phyloP scores from a whole-genome alignment of 129 eudicot species.

The Escallonia herrerae region DNA sequence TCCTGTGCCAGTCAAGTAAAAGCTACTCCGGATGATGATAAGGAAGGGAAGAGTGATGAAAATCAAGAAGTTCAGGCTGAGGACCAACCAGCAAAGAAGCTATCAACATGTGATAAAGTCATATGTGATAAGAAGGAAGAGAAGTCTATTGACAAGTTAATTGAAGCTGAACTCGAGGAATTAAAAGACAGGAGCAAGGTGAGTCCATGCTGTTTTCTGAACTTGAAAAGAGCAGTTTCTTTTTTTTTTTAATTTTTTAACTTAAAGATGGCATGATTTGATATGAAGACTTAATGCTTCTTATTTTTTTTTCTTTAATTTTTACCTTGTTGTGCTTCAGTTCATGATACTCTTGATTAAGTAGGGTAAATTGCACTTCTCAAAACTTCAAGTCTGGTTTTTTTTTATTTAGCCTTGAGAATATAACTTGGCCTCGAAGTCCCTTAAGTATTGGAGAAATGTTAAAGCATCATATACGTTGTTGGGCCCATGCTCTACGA shows the following conservation, averaged over 20 bases:
- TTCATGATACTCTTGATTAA: background rate
- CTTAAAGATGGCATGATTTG: background rate
- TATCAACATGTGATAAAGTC: conserved; percentile 26
- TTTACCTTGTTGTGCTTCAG: background rate
- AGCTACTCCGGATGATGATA: conserved; percentile 20
- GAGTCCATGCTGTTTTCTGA: conserved; percentile 4
- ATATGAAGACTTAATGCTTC: too few species aligned
- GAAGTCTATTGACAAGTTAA: conserved; percentile 71
- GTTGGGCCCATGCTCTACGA: too few species aligned
- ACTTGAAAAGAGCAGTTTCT: background rate
- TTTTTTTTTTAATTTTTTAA: too few species aligned
- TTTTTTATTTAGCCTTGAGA: too few species aligned
- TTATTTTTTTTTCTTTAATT: too few species aligned
- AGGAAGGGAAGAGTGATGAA: conserved; percentile 16
- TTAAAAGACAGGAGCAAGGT: conserved; percentile 91
- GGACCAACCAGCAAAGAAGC: conserved; percentile 63
- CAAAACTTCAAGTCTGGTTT: too few species aligned
- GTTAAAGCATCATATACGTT: too few species aligned
- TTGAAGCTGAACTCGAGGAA: conserved; percentile 84
- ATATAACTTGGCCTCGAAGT: too few species aligned
- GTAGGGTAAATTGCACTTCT: too few species aligned
- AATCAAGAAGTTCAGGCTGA: conserved; percentile 31
- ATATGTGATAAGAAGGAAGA: conserved; percentile 27
- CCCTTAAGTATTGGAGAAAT: too few species aligned
- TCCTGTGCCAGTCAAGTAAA: conserved; percentile 18